These are phyloP conservation scores for Nitzschia sp. DNA, from an alignment of 108 stramenopile species.

Conservation along the genomic window DNA sequence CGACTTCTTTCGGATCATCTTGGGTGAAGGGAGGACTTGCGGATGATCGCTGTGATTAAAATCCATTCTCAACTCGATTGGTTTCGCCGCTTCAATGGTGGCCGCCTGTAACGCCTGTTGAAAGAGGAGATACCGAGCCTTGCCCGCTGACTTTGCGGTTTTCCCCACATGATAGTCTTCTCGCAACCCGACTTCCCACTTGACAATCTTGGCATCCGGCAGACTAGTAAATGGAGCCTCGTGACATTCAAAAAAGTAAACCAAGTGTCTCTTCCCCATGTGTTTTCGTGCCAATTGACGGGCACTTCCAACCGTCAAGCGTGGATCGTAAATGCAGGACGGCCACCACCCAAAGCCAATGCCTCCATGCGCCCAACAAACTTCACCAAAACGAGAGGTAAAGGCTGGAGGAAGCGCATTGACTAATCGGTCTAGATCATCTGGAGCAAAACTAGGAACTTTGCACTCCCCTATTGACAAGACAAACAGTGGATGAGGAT, in stretches of 20 bases:
- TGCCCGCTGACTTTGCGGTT: conserved; percentile 61
- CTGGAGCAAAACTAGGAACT: conserved; percentile 33
- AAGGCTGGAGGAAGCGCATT: conserved; percentile 58
- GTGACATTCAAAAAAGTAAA: conserved; percentile 83
- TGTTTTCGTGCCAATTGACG: conserved; percentile 71
- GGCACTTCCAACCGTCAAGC: conserved; percentile 75
- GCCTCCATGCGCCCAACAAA: conserved; percentile 84
- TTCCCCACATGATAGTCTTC: conserved; percentile 82
- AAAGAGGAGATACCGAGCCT: conserved; percentile 47
- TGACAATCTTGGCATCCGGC: conserved; percentile 49
- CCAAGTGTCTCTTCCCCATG: conserved; percentile 76
- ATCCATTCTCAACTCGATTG: conserved; percentile 76
- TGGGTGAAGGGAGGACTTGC: conserved; percentile 28
- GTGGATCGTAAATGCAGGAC: conserved; percentile 55
- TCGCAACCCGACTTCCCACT: conserved; percentile 72
- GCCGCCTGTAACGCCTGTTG: conserved; percentile 69
- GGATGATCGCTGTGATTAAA: conserved; percentile 69
- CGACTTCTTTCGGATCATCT: background rate
- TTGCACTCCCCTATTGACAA: conserved; percentile 28
- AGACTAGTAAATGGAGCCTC: conserved; percentile 80
- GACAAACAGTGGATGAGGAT: background rate
- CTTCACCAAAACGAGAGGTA: conserved; percentile 78
- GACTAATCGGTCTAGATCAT: conserved; percentile 66
- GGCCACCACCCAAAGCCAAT: conserved; percentile 76
- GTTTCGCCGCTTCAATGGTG: conserved; percentile 64